Percentiles rank a stretch among this genome's conserved stretches.
Evolutionary conservation across 2,329 filamentous ascomycete genomes (phyloP).

Genomic region (Tolypocladium cylindrosporum): DNA sequence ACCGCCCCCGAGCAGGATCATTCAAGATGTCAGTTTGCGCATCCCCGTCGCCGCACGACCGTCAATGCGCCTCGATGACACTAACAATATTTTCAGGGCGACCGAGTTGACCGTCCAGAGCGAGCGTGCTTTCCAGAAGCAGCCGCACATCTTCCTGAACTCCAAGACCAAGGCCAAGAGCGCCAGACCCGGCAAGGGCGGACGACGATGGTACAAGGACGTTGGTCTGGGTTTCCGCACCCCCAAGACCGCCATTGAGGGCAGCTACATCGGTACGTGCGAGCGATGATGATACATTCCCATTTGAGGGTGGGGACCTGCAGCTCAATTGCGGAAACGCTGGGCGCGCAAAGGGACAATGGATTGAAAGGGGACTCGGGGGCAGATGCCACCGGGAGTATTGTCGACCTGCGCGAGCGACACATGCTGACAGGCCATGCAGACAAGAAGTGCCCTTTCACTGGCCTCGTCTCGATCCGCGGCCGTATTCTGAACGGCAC

Average conservation of each 20-base stretch:
- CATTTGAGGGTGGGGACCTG: background rate
- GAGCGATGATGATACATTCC: slow-evolving; percentile 4
- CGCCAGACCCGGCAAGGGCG: slow-evolving; percentile 79
- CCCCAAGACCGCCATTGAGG: slow-evolving; percentile 97
- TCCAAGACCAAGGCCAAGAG: slow-evolving; percentile 84
- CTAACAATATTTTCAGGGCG: slow-evolving; percentile 57
- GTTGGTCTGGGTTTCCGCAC: slow-evolving; percentile 98
- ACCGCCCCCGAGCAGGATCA: slow-evolving; percentile 28
- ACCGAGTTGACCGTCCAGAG: slow-evolving; percentile 99
- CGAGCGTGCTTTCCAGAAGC: slow-evolving; percentile 99
- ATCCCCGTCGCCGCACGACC: slow-evolving; percentile 6
- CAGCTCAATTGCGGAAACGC: background rate
- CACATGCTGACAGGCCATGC: slow-evolving; percentile 18
- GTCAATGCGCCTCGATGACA: slow-evolving; percentile 10
- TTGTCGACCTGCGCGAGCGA: background rate
- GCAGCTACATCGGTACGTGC: slow-evolving; percentile 93
- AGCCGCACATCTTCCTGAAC: slow-evolving; percentile 99
- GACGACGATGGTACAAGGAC: slow-evolving; percentile 96
- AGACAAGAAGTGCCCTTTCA: slow-evolving; percentile 99
- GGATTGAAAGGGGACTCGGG: background rate
- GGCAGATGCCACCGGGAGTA: background rate
- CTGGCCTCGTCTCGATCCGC: slow-evolving; percentile 97
- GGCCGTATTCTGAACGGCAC: slow-evolving; percentile 99
- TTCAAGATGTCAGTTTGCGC: slow-evolving; percentile 31
- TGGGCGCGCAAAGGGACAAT: background rate